Evolutionary conservation across 2,329 filamentous ascomycete species (phyloP).

Genomic region (Colletotrichum salicis): DNA sequence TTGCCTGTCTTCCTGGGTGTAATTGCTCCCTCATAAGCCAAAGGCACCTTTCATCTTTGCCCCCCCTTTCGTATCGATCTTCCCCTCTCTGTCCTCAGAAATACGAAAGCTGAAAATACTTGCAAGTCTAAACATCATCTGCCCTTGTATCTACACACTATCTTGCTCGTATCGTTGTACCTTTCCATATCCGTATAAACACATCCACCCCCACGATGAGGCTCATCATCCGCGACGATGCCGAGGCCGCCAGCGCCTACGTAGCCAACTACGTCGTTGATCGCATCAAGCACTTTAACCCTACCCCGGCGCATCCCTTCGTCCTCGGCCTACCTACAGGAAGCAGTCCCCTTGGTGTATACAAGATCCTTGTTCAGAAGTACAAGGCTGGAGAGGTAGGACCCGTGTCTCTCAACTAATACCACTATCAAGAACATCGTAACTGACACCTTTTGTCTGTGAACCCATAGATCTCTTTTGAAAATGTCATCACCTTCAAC

Average conservation of each 20-base stretch:
- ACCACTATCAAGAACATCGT: neutral
- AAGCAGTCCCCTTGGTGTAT: constrained; percentile 81
- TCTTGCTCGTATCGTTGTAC: constrained; percentile 5
- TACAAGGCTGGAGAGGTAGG: constrained; percentile 72
- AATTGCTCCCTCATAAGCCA: constrained; percentile 32
- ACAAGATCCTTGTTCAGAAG: constrained; percentile 77
- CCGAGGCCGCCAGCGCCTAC: constrained; percentile 75
- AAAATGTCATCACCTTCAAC: constrained; percentile 91
- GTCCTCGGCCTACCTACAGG: constrained; percentile 87
- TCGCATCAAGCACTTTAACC: constrained; percentile 81
- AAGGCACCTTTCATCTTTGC: neutral
- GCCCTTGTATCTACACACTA: neutral
- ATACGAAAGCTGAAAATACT: constrained; percentile 4
- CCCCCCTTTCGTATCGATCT: neutral
- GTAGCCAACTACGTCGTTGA: constrained; percentile 86
- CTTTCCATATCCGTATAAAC: constrained; percentile 38
- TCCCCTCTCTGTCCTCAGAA: neutral
- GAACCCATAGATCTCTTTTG: constrained; percentile 76
- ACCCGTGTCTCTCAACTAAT: neutral
- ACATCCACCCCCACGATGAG: constrained; percentile 66
- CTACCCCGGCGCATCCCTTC: constrained; percentile 78
- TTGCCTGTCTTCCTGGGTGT: neutral
- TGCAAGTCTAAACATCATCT: neutral
- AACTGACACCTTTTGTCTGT: neutral
- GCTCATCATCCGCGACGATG: constrained; percentile 83